Base-by-base conservation (phyloP, 768 basidiomycete species). In the Xerocomellus chrysenteron region DNA sequence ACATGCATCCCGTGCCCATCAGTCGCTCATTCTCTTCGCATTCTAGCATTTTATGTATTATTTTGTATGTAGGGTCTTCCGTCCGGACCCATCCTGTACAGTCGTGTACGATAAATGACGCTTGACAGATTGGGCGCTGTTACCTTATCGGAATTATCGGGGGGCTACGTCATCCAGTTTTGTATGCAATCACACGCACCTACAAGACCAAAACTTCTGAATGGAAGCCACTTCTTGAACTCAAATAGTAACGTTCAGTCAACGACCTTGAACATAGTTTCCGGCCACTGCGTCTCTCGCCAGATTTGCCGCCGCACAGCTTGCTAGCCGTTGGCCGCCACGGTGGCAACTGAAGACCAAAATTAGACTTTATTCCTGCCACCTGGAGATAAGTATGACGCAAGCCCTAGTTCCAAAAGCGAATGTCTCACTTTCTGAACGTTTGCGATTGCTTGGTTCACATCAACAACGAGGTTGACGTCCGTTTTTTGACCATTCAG, bases 351-450 rank as follows among this genome's bases (percentile, higher is more conserved):
- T 19, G 2, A 42, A 5, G 12, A 36, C 50, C 50, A 45, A 21
- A 52, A 45, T 28, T 60, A 43, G 58, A 28, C n/a, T 50, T 21
- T 4, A 47, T 52, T 33, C 11, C 26, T 37, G 21, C 51, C 21
- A 3, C 41, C 45, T 24, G 36, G 54, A 50, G 54, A 48, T 50
- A 51, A 36, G 14, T 37, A 52, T 62, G 45, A 62, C 60, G 61
- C 46, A 54, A 58, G 40, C 50, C 21, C 49, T 46, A 39, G 45
- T 42, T 55, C 35, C 42, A 19, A 46, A 47, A 36, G 33, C 30
- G 43, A 55, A 32, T 62, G 64, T 65, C 57, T 65, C 64, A 65
- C 64, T 62, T 59, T 54, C 32, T 47, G n/a, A 41, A 50, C 17
- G 37, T 47, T 30, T 30, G 16, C 28, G 41, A 54, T 21, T 24